Percentiles rank a stretch among this genome's conserved stretches.
phyloP scores from a whole-genome alignment of 345 rosid genomes.

The Turritis glabra region DNA sequence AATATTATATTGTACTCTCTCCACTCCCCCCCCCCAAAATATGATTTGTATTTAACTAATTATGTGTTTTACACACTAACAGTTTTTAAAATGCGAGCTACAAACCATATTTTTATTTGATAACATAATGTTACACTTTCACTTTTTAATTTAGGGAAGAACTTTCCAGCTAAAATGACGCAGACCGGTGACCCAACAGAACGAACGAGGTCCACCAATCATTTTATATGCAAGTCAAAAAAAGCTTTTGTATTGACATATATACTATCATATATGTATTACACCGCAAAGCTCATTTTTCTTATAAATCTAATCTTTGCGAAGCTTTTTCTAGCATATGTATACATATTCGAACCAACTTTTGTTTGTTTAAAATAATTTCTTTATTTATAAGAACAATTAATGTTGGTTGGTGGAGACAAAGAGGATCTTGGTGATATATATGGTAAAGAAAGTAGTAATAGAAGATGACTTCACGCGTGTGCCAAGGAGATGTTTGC shows the following conservation, averaged over 20 bases:
- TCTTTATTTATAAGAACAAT: slow-evolving; percentile 6
- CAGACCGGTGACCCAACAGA: slow-evolving; percentile 15
- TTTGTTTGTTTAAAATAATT: slow-evolving; percentile 1
- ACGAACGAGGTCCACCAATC: slow-evolving; percentile 32
- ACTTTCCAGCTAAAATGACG: slow-evolving; percentile 43
- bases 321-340: background rate
- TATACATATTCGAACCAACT: background rate
- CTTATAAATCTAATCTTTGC: background rate
- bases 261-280: background rate
- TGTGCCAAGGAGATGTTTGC: slow-evolving; percentile 37
- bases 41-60: background rate
- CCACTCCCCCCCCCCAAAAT: background rate
- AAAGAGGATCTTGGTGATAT: slow-evolving; percentile 41
- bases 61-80: background rate
- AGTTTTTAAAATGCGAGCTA: background rate
- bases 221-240: slow-evolving; percentile 36
- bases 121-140: background rate
- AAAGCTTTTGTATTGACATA: slow-evolving; percentile 20
- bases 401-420: slow-evolving; percentile 43
- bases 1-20: background rate
- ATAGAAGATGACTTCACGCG: slow-evolving; percentile 36
- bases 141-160: background rate
- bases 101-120: background rate
- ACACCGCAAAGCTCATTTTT: slow-evolving; percentile 4
- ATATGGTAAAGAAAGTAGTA: slow-evolving; percentile 31